Evolutionary conservation across 441 rosid species (phyloP).

Genomic region (Hura crepitans): DNA sequence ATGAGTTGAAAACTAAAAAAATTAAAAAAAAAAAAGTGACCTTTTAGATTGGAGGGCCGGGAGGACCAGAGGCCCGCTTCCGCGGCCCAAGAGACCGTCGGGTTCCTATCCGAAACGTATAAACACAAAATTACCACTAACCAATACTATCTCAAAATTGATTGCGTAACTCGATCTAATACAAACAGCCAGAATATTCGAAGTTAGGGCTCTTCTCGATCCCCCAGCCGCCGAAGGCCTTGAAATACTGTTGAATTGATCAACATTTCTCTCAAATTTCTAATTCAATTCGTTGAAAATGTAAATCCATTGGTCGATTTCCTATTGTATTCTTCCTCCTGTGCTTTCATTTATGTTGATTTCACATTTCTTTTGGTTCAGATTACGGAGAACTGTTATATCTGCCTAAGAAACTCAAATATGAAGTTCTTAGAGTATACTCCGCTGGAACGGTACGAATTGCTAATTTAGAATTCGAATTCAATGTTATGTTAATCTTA

Average conservation of each 20-base stretch:
- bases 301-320: constrained; percentile 4
- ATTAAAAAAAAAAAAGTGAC: too few relatives aligned
- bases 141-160: background rate
- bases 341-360: background rate
- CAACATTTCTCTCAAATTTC: background rate
- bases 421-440: constrained; percentile 93
- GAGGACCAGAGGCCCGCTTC: too few relatives aligned
- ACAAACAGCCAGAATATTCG: constrained; percentile 24
- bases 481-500: background rate
- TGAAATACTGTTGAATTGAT: background rate
- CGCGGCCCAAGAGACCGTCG: too few relatives aligned
- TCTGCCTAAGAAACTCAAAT: background rate
- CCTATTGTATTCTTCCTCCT: too few relatives aligned
- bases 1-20: too few relatives aligned
- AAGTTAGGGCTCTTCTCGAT: constrained; percentile 25
- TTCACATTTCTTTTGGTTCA: background rate
- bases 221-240: background rate
- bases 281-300: background rate
- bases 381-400: background rate
- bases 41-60: too few relatives aligned
- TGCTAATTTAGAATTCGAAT: constrained; percentile 2
- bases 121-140: too few relatives aligned
- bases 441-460: constrained; percentile 61
- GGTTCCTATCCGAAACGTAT: too few relatives aligned
- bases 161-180: background rate